Conservation (phyloP, 2,329 filamentous ascomycete genomes). For the Massarina eburnea region DNA sequence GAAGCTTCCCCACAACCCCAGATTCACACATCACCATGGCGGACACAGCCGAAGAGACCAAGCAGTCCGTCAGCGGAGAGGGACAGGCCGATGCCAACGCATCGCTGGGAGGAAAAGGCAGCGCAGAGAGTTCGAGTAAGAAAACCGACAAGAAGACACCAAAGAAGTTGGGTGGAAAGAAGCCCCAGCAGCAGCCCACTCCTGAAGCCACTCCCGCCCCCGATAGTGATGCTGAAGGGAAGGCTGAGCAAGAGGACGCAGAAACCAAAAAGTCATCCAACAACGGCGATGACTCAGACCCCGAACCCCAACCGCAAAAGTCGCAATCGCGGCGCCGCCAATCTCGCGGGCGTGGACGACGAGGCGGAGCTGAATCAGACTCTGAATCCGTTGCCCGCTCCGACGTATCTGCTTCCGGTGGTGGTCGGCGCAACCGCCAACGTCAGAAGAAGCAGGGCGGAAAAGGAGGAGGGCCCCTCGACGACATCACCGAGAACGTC, state of each 20-base stretch:
- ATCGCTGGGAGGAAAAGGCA: conserved; percentile 39
- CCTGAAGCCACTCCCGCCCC: conserved; percentile 51
- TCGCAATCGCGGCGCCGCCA: conserved; percentile 52
- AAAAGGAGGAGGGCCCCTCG: conserved; percentile 53
- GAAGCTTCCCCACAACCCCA: conserved; percentile 9
- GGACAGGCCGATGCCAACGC: conserved; percentile 42
- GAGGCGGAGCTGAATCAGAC: conserved; percentile 49
- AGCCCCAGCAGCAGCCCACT: conserved; percentile 48
- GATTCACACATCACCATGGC: conserved; percentile 34
- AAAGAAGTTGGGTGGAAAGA: conserved; percentile 53
- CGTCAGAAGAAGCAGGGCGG: conserved; percentile 50
- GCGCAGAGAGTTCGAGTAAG: conserved; percentile 45
- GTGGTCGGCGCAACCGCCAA: conserved; percentile 59
- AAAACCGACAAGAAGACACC: conserved; percentile 52
- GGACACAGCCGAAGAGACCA: conserved; percentile 42
- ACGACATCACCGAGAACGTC: conserved; percentile 57
- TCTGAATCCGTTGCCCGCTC: conserved; percentile 57
- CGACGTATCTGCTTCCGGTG: conserved; percentile 55
- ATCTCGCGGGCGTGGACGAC: conserved; percentile 53
- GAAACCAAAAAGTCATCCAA: conserved; percentile 39
- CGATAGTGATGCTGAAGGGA: conserved; percentile 47
- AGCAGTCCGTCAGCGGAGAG: conserved; percentile 40
- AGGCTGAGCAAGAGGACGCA: conserved; percentile 47
- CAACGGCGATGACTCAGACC: conserved; percentile 46
- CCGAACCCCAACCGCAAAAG: conserved; percentile 49